Base-by-base conservation (phyloP, 495 filamentous ascomycete genomes). In the Lindgomyces ingoldianus region DNA sequence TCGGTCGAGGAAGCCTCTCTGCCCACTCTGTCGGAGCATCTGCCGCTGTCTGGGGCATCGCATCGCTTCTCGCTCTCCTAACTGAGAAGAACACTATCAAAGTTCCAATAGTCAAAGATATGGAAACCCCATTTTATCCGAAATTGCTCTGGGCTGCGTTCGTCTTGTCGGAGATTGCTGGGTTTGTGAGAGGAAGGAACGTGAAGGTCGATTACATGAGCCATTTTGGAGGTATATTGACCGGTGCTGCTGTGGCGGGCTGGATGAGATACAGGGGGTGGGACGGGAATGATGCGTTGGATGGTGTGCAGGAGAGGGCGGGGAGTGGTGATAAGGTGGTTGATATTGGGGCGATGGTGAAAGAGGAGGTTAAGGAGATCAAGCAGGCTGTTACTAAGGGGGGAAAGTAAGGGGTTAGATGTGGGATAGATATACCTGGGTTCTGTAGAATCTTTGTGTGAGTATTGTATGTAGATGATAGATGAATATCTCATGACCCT, bases 11-110 rank as follows among this genome's bases (percentile, higher is more conserved):
- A 6, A 0, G 1, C 1, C 62, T 62, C 14, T 14, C 29, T 11
- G 22, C 56, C n/a, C 65, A 68, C 30, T 48, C 51, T 1, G 45
- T 68, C 2, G 65, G 65, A 18, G 65, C 65, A 3, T 57, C 51
- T 6, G 65, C 65, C 0, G 58, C 58, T n/a, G 25, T 68, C 9
- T 62, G 47, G 51, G 58, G 65, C 14, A 59, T 68, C 21, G 33
- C 46, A 4, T 11, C 54, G 14, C 53, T 68, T 1, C 63, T 57
- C 47, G 27, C 22, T 26, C 21, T 57, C 11, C 30, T 68, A 10
- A 68, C 58, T 18, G 58, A 68, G 6, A 42, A 42, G 10, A 45
- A 68, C 2, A 42, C 16, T 14, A 44, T 68, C n/a, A 52, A 57
- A 24, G 54, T 68, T 22, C 65, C 65, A 6, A 58, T 62, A 24